Evolutionary conservation across 2,329 filamentous ascomycete species (phyloP).

Genomic region (Talaromyces atroroseus): DNA sequence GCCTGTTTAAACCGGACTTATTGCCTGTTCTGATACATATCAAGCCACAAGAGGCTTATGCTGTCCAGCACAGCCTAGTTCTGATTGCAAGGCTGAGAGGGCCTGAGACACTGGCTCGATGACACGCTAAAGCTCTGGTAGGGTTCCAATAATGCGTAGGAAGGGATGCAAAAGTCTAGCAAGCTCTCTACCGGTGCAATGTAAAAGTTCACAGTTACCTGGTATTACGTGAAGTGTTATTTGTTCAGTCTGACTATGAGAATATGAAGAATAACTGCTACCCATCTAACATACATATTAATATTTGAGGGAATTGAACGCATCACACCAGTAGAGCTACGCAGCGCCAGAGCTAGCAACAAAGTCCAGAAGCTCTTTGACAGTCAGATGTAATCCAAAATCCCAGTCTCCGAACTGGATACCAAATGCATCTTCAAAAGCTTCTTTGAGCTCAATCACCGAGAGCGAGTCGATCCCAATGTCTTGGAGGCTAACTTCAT

Average conservation of each 20-base stretch:
- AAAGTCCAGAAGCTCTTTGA: conserved; percentile 4
- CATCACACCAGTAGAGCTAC: neutral
- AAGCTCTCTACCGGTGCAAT: too few species aligned
- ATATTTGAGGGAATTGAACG: neutral
- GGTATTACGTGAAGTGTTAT: neutral
- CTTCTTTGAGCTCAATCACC: conserved; percentile 7
- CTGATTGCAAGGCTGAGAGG: too few species aligned
- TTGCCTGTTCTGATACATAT: too few species aligned
- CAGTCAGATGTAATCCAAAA: conserved; percentile 7
- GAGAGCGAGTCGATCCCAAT: conserved; percentile 10
- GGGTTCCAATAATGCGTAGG: too few species aligned
- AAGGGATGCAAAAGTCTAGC: too few species aligned
- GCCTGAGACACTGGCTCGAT: too few species aligned
- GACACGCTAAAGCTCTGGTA: too few species aligned
- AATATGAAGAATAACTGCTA: neutral
- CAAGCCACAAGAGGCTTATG: too few species aligned
- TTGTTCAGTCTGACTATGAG: neutral
- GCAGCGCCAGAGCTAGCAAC: neutral
- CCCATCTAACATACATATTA: neutral
- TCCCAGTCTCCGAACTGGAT: conserved; percentile 9
- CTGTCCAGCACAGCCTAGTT: too few species aligned
- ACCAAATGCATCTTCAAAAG: conserved; percentile 6
- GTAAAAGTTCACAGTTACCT: too few species aligned
- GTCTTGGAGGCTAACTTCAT: conserved; percentile 4
- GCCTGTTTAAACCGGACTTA: too few species aligned